Evolutionary conservation across 2,329 filamentous ascomycete species (phyloP), one percentile per base, ranked within the genome.

Genomic region (Endothia cerciana): DNA sequence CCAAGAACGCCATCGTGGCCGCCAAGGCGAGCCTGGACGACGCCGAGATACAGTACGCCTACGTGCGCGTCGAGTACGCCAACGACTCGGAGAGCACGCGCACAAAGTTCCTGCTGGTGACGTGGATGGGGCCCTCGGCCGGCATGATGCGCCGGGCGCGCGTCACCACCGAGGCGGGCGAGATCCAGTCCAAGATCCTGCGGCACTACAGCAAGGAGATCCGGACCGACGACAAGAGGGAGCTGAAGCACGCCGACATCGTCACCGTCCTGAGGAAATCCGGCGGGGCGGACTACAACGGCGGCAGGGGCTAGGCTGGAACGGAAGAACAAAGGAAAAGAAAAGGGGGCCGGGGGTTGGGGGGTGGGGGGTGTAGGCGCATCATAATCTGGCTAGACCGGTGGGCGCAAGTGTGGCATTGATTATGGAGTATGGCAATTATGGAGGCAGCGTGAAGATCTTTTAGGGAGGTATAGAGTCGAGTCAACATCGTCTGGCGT

Each of bases 221-320:
- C 60, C 87, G 89, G 72, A 86, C 87, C 2, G 79, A 81, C 67
- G 86, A 89, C 71, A 82, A 79, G 76, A 77, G 77, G 36, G 89
- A 91, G 73, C 75, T 91, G 64, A 83, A 85, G 22, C 86, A 88
- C 77, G 78, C 80, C 69, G 87, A 89, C 25, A 83, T 91, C 61
- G 86, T 90, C 19, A 75, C 82, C 67, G 78, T 84, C 73, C 76
- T 91, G 77, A 80, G 89, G 75, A 89, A 86, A 79, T 88, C 85
- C 4, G 89, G 89, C 64, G 89, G 89, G 40, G 89, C 89, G 19
- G 89, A 91, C 76, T 91, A 91, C 82, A 89, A 91, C 73, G 87
- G 88, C 8, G 88, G 85, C 13, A 77, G 87, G 69, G 87, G 85
- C 10, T 87, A 66, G 51, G 51, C 25, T 28, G 25, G 25, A 6